Conservation (phyloP, 768 basidiomycete species). For the Boletus fagicola region DNA sequence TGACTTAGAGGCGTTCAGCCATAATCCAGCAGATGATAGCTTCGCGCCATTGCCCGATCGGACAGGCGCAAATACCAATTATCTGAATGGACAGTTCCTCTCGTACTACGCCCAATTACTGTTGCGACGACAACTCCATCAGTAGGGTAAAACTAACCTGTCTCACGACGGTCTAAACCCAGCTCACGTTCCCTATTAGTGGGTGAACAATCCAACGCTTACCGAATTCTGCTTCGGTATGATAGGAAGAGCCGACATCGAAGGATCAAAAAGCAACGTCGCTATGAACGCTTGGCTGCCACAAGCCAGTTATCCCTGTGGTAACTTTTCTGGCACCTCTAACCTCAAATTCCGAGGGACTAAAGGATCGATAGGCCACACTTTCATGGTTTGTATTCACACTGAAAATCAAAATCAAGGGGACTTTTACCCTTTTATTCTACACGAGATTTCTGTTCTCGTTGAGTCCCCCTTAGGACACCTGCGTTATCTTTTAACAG, state of each 20-base stretch:
- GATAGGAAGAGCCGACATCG: not conserved
- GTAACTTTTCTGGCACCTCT: not conserved
- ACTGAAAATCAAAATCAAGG: not conserved
- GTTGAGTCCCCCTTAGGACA: slow-evolving; percentile 77
- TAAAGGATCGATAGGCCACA: not conserved
- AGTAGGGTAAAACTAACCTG: not conserved
- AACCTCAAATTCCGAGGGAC: not conserved
- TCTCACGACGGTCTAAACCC: not conserved
- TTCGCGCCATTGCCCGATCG: slow-evolving; percentile 76
- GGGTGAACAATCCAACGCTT: not conserved
- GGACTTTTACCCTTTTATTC: slow-evolving; percentile 34
- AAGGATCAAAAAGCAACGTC: not conserved
- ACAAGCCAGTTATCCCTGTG: not conserved
- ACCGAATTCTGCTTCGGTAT: not conserved
- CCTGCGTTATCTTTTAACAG: slow-evolving; percentile 79
- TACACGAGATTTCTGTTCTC: slow-evolving; percentile 79
- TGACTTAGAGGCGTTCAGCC: slow-evolving; percentile 83
- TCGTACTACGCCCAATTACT: not conserved
- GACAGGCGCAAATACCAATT: slow-evolving; percentile 80
- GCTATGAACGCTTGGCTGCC: not conserved
- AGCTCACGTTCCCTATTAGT: not conserved
- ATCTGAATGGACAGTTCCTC: slow-evolving; percentile 80
- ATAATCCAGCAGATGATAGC: slow-evolving; percentile 83
- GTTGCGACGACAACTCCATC: not conserved
- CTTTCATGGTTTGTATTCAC: not conserved